These are phyloP conservation scores for Sporodiniella umbellata DNA, from an alignment of 371 early-diverging fungal species.

Conservation along the genomic window DNA sequence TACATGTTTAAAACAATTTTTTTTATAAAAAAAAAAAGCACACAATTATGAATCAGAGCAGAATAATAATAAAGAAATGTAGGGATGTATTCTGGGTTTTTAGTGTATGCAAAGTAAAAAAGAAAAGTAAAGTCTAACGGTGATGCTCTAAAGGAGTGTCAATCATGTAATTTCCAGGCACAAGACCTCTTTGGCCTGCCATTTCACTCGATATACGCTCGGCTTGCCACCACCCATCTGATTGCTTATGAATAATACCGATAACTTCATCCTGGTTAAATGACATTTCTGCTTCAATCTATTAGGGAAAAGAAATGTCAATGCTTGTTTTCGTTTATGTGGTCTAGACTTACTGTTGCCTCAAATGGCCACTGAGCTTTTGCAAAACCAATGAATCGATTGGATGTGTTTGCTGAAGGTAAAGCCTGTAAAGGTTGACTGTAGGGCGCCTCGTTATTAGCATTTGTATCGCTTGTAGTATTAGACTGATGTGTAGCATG, in stretches of 20 bases:
- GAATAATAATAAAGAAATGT: too few species aligned
- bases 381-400: conserved; percentile 11
- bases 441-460: not conserved
- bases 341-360: conserved; percentile 22
- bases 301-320: not conserved
- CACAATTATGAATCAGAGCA: too few species aligned
- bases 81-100: too few species aligned
- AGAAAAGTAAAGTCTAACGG: too few species aligned
- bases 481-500: conserved; percentile 1
- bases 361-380: conserved; percentile 35
- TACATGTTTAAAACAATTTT: too few species aligned
- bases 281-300: conserved; percentile 42
- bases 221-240: conserved; percentile 53
- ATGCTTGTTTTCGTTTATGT: not conserved
- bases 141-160: conserved; percentile 1
- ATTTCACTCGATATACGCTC: conserved; percentile 23
- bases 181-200: conserved; percentile 31
- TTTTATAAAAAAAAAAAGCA: too few species aligned
- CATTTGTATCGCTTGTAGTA: not conserved
- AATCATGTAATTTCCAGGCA: conserved; percentile 49
- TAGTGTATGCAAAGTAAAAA: not conserved
- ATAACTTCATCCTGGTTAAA: conserved; percentile 38
- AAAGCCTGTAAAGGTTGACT: not conserved
- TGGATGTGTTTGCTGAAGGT: not conserved
- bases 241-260: conserved; percentile 37